phyloP scores from a whole-genome alignment of 805 yeast genomes.

The Kurtzmaniella fragi region DNA sequence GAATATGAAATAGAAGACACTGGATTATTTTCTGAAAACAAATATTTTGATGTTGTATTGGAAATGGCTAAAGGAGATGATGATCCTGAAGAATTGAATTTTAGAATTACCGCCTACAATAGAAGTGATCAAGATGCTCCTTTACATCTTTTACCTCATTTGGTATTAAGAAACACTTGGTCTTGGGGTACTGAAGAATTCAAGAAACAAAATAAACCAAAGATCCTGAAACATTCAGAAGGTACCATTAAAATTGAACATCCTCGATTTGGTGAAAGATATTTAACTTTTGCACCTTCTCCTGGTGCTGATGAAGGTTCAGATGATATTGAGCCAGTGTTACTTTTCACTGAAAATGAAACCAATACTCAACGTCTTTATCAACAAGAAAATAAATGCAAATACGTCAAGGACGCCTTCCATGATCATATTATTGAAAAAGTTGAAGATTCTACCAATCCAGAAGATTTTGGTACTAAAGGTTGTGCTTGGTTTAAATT shows the following conservation, averaged over 20 bases:
- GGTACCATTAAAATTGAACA: constrained; percentile 58
- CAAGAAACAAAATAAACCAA: constrained; percentile 45
- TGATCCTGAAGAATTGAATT: constrained; percentile 73
- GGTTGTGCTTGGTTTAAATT: constrained; percentile 80
- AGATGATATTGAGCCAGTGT: constrained; percentile 67
- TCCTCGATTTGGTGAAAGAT: constrained; percentile 63
- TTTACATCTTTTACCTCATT: constrained; percentile 78
- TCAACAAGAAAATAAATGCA: constrained; percentile 49
- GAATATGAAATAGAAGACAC: constrained; percentile 87
- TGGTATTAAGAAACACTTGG: constrained; percentile 87
- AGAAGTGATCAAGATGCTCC: constrained; percentile 84
- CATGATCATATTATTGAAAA: constrained; percentile 74
- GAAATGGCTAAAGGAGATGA: constrained; percentile 86
- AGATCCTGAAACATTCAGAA: constrained; percentile 34
- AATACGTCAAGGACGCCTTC: constrained; percentile 83
- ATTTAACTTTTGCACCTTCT: constrained; percentile 71
- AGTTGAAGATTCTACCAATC: constrained; percentile 59
- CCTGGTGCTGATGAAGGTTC: constrained; percentile 61
- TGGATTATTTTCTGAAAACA: constrained; percentile 62
- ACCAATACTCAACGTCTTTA: constrained; percentile 71
- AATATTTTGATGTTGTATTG: constrained; percentile 81
- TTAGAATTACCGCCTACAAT: constrained; percentile 84
- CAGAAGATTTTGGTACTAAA: constrained; percentile 70
- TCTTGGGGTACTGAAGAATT: constrained; percentile 70
- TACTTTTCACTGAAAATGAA: constrained; percentile 86